phyloP scores from a whole-genome alignment of 2,329 filamentous ascomycete species.

The Diaporthe batatas region DNA sequence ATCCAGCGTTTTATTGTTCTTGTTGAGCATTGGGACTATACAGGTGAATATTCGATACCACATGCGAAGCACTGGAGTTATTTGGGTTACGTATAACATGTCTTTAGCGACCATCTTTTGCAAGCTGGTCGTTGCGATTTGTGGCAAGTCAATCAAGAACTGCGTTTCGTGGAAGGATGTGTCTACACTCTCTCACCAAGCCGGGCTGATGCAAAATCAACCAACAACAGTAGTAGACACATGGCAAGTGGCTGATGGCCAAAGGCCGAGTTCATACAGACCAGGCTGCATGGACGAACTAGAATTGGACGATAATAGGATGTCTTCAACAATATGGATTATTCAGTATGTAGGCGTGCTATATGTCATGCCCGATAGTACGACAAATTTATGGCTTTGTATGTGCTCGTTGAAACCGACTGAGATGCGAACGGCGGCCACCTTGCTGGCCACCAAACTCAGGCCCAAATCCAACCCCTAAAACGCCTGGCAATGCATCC shows the following conservation, averaged over 20 bases:
- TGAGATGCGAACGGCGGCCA: neutral
- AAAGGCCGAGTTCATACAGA: neutral
- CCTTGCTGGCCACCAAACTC: neutral
- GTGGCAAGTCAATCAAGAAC: neutral
- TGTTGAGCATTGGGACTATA: neutral
- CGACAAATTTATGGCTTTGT: neutral
- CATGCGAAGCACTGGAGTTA: neutral
- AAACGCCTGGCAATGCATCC: constrained; percentile 21
- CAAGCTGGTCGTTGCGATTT: too few species aligned
- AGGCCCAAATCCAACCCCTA: neutral
- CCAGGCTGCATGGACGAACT: neutral
- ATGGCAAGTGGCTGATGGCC: neutral
- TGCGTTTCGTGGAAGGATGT: too few species aligned
- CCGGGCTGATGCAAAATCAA: neutral
- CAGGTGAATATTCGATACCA: constrained; percentile 17
- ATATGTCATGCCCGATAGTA: neutral
- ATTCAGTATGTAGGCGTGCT: neutral
- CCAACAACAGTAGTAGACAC: neutral
- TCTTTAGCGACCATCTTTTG: neutral
- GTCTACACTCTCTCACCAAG: neutral
- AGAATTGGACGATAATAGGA: too few species aligned
- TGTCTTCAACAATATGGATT: constrained; percentile 1
- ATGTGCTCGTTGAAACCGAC: neutral
- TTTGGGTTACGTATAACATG: neutral
- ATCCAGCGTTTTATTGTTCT: neutral